These are phyloP conservation scores for Candida sanyaensis DNA, from an alignment of 1,139 yeast genomes.

Conservation along the genomic window DNA sequence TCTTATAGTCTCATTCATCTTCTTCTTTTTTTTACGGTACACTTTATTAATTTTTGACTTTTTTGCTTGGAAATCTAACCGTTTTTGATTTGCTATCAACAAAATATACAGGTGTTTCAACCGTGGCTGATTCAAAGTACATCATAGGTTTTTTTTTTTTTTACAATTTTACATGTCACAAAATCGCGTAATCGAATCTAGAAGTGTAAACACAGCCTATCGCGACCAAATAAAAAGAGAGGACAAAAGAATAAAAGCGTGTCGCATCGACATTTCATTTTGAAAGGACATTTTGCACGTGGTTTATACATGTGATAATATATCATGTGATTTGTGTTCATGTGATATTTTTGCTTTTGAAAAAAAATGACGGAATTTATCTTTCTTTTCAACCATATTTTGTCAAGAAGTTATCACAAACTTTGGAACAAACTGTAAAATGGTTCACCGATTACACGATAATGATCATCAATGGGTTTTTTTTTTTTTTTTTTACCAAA, in stretches of 20 bases:
- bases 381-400: too few relatives aligned
- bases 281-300: background rate
- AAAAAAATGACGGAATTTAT: too few relatives aligned
- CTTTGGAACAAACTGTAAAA: too few relatives aligned
- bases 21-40: too few relatives aligned
- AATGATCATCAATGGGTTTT: too few relatives aligned
- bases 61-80: background rate
- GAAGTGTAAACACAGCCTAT: slow-evolving; percentile 1
- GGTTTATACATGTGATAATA: too few relatives aligned
- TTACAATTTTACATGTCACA: background rate
- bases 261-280: background rate
- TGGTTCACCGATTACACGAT: too few relatives aligned
- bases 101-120: background rate
- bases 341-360: too few relatives aligned
- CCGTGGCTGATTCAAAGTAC: background rate
- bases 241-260: background rate
- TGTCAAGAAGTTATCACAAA: too few relatives aligned
- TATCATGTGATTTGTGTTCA: too few relatives aligned
- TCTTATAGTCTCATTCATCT: too few relatives aligned
- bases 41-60: background rate
- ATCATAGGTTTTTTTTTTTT: background rate
- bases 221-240: background rate
- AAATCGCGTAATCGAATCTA: background rate
- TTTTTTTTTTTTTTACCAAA: too few relatives aligned
- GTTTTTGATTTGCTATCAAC: background rate